Percentiles rank a stretch among this genome's conserved stretches.
Evolutionary conservation across 2,329 filamentous ascomycete genomes (phyloP).

Genomic region (Fusarium anthophilum): DNA sequence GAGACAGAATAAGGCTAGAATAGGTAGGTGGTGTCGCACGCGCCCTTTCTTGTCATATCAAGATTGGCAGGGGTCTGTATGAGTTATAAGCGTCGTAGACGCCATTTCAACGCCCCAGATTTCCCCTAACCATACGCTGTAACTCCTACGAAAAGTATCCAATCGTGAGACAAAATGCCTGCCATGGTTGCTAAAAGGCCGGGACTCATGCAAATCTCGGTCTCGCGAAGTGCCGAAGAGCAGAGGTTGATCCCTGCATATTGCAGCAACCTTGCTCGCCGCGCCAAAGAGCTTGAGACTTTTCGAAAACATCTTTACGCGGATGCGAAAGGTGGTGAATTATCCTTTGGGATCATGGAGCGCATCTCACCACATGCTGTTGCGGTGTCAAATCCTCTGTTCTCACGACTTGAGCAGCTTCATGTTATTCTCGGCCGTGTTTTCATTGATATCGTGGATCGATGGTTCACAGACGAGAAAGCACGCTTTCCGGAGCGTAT

Average conservation of each 20-base stretch:
- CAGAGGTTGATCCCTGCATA: conserved; percentile 15
- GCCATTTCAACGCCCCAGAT: fast-evolving
- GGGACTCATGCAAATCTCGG: conserved; percentile 21
- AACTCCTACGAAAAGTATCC: fast-evolving
- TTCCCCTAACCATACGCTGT: fast-evolving
- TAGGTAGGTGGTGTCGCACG: not conserved
- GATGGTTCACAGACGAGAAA: conserved; percentile 19
- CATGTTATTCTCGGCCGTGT: conserved; percentile 12
- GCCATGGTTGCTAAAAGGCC: not conserved
- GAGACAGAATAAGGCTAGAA: not conserved
- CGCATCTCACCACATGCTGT: conserved; percentile 13
- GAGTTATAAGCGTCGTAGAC: not conserved
- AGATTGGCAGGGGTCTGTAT: not conserved
- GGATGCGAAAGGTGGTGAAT: not conserved
- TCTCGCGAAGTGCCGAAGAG: conserved; percentile 24
- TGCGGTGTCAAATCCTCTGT: not conserved
- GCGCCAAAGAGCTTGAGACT: conserved; percentile 3
- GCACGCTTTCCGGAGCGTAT: conserved; percentile 15
- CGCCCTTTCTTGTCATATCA: not conserved
- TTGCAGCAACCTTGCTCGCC: conserved; percentile 14
- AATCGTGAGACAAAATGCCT: not conserved
- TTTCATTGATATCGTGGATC: conserved; percentile 12
- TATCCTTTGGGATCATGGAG: not conserved
- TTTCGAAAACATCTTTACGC: conserved; percentile 4
- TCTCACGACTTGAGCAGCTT: not conserved